Evolutionary conservation across 2,329 filamentous ascomycete species (phyloP), one percentile per base, ranked within the genome.

Genomic region (Ophiostoma perfectum): DNA sequence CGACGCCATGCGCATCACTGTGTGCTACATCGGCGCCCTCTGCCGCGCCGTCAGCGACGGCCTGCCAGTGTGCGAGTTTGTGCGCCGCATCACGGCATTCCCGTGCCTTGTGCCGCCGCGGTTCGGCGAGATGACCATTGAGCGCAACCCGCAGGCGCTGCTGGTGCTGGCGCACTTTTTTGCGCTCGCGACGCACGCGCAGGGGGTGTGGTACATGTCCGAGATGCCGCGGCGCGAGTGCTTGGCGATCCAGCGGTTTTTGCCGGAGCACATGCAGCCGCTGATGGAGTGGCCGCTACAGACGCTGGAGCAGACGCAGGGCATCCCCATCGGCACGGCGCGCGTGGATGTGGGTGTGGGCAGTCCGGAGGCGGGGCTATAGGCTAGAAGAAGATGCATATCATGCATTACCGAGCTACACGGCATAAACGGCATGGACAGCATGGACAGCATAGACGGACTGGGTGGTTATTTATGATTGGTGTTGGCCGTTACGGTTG

Each of bases 161-260:
- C 62, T 64, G 38, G 39, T 39, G 62, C 38, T 64, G 62, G 62
- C 62, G 41, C 62, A 64, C 16, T 64, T 64, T 11, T 64, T 64
- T 45, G 62, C 62, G 4, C 16, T 64, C n/a, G 38, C 62, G 5
- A 64, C 41, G 6, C n/a, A 64, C 11, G 62, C 39, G 16, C 38
- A 64, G 41, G n/a, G 38, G 2, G 38, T 64, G 8, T 64, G 62
- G 62, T 64, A 41, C 38, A 44, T 64, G 16, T 12, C 38, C 14
- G 38, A 64, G 38, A 64, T 64, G 62, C 62, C 62, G 41, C 41
- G 41, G n/a, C 62, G 62, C 38, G 62, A 64, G 62, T 64, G 38
- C 62, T 12, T 41, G 38, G 62, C 62, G 4, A 64, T 64, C 38
- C 38, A 44, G 41, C 38, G 14, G 16, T 44, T n/a, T 5, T 3